Conservation (phyloP, 495 filamentous ascomycete species). For the Hyaloscypha bicolor region DNA sequence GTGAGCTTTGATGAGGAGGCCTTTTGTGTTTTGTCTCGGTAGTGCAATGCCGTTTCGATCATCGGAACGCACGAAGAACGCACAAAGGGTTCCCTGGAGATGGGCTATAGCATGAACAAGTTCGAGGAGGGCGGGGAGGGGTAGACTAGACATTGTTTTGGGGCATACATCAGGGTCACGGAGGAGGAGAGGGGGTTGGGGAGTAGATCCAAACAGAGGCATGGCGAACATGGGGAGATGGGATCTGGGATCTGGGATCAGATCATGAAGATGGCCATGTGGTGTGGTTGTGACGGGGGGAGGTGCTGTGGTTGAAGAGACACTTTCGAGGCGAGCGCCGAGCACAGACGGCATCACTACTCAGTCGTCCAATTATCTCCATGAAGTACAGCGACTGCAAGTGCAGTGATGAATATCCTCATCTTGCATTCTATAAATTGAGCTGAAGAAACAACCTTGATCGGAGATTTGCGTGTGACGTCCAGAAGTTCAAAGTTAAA, state of each 20-base stretch:
- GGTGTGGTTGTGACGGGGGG: not conserved
- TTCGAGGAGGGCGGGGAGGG: not conserved
- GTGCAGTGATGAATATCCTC: too few species aligned
- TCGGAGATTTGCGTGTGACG: not conserved
- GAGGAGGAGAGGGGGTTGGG: not conserved
- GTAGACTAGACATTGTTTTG: constrained; percentile 14
- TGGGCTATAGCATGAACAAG: constrained; percentile 7
- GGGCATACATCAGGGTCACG: not conserved
- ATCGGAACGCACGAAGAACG: not conserved
- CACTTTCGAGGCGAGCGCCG: not conserved
- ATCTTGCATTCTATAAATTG: not conserved
- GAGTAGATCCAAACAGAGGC: too few species aligned
- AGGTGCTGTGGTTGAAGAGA: not conserved
- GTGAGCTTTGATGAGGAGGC: not conserved
- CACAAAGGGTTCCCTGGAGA: too few species aligned
- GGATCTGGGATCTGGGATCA: not conserved
- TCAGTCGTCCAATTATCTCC: too few species aligned
- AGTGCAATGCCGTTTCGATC: constrained; percentile 3
- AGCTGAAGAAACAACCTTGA: not conserved
- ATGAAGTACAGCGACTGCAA: too few species aligned
- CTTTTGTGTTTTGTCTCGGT: not conserved
- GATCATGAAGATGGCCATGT: not conserved
- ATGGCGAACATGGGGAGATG: not conserved
- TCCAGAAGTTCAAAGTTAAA: not conserved
- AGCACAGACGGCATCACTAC: not conserved